Evolutionary conservation across 2,329 filamentous ascomycete species (phyloP), one percentile per base, ranked within the genome.

Genomic region (Magnaporthiopsis incrustans): DNA sequence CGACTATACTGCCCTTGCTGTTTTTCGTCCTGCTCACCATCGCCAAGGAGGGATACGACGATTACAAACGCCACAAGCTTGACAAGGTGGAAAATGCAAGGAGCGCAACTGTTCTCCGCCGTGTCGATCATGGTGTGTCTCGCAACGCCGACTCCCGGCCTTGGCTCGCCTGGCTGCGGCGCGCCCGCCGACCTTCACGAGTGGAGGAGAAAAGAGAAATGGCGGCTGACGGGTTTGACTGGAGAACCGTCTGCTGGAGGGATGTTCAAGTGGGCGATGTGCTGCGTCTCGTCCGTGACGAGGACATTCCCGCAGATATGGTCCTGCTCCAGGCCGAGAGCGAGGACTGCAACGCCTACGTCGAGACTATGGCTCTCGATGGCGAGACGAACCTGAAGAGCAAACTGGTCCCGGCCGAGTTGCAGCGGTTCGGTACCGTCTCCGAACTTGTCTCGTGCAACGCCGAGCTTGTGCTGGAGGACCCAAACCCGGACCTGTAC

Each of bases 1-100:
- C 89, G 10, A 92, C 89, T 1, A 88, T 92, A 69, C 78, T 91
- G 57, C 89, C 89, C 1, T 75, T 92, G 57, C 73, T 89, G 67
- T 88, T 92, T 73, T 92, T 92, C 72, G 89, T 96, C 57, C 79
- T 87, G 50, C 80, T 96, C 65, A 95, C 91, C 0, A 90, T 96
- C 70, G 82, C 82, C 33, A 96, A 96, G 73, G 92, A 96, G 77
- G 92, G 91, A 0, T 95, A 91, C 69, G 92, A 96, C 73, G 92
- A 96, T 74, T 87, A 89, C 70, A 85, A 90, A 69, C 82, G 92
- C 66, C 90, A 95, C 75, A 84, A 89, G 22, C 79, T 96, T 60
- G 92, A 96, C 72, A 92, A 88, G 70, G 84, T 90, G 27, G 92
- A 96, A 75, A 96, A 96, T 72, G 81, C 82, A 4, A 77, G 79